Percentiles rank a stretch among this genome's conserved stretches.
These are phyloP conservation scores for Calonectria pseudoreteaudii DNA, from an alignment of 2,329 filamentous ascomycete genomes.

Conservation along the genomic window DNA sequence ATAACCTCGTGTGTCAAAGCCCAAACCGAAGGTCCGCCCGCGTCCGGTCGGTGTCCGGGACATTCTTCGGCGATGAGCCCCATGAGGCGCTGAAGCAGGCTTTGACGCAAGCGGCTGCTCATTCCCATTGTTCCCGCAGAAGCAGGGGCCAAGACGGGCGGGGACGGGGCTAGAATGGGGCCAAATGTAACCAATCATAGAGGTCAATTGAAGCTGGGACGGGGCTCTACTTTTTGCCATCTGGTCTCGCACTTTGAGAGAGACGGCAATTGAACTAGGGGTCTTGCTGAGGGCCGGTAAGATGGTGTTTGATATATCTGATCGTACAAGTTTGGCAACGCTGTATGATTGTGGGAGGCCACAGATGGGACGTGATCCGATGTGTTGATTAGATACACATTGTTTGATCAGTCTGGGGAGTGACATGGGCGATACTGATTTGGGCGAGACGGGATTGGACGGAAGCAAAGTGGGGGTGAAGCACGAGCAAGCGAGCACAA, in stretches of 20 bases:
- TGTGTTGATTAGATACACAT: neutral
- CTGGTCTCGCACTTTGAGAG: neutral
- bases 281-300: neutral
- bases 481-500: conserved; percentile 19
- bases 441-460: neutral
- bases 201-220: conserved; percentile 34
- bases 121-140: conserved; percentile 23
- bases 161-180: conserved; percentile 13
- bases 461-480: conserved; percentile 25
- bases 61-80: conserved; percentile 37
- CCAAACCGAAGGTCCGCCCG: conserved; percentile 40
- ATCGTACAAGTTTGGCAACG: neutral
- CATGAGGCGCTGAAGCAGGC: conserved; percentile 24
- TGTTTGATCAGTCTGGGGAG: conserved; percentile 23
- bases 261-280: neutral
- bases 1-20: conserved; percentile 33
- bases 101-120: conserved; percentile 40
- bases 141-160: conserved; percentile 10
- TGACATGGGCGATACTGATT: conserved; percentile 24
- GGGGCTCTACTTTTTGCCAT: conserved; percentile 30
- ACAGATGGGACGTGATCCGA: neutral
- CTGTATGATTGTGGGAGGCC: neutral
- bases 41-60: conserved; percentile 44
- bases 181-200: conserved; percentile 28
- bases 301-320: neutral